Conservation (phyloP, 192 early-diverging fungal species). For the Linnemannia elongata region DNA sequence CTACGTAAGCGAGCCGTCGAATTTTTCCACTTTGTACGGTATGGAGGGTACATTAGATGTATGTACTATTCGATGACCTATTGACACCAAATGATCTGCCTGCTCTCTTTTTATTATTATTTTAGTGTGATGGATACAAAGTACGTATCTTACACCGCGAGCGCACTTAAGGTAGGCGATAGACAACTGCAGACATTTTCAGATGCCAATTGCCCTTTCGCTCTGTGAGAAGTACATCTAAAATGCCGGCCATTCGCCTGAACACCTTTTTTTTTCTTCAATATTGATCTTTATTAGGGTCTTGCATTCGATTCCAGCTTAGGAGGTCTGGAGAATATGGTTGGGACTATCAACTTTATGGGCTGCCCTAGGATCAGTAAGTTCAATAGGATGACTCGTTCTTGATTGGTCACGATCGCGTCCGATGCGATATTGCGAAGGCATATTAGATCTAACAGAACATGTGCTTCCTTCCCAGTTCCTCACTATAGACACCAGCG, state of each 20-base stretch:
- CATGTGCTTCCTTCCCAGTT: constrained; percentile 31
- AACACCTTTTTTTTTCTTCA: not conserved
- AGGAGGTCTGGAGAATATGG: constrained; percentile 44
- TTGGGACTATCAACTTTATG: constrained; percentile 28
- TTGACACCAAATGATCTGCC: not conserved
- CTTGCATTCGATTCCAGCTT: constrained; percentile 31
- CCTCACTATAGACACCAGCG: constrained; percentile 64
- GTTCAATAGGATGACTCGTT: not conserved
- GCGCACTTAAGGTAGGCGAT: constrained; percentile 17
- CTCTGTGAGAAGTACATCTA: not conserved
- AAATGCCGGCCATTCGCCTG: not conserved
- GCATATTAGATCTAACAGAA: not conserved
- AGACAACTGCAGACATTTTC: not conserved
- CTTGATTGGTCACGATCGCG: not conserved
- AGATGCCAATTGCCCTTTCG: not conserved
- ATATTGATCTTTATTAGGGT: constrained; percentile 11
- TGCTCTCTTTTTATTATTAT: constrained; percentile 12
- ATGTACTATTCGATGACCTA: not conserved
- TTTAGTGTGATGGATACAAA: constrained; percentile 84
- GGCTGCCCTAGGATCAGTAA: constrained; percentile 39
- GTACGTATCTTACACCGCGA: constrained; percentile 66
- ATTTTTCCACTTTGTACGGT: not conserved
- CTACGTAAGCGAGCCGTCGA: constrained; percentile 65
- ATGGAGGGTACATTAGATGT: not conserved
- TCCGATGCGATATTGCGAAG: not conserved